Evolutionary conservation across 2,329 filamentous ascomycete species (phyloP).

Genomic region (Sodiomyces alkalinus): DNA sequence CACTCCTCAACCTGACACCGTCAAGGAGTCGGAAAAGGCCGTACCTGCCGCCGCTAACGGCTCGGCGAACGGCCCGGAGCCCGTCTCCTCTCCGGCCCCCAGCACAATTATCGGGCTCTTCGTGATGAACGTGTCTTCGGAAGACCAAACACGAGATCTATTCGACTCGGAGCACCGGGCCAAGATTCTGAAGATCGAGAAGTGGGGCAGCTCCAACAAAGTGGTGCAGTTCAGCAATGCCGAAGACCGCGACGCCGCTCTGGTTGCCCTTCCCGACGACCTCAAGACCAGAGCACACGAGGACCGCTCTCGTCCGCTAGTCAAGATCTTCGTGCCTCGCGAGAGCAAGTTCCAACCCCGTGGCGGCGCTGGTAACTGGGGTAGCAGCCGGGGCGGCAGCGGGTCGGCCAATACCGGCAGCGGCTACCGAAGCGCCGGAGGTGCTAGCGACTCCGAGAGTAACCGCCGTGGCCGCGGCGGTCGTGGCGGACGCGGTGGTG

Average conservation of each 20-base stretch:
- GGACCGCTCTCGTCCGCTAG: conserved; percentile 63
- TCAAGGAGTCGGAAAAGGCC: conserved; percentile 44
- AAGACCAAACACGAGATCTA: conserved; percentile 68
- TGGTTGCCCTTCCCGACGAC: conserved; percentile 60
- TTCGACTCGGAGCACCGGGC: conserved; percentile 70
- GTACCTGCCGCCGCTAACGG: conserved; percentile 34
- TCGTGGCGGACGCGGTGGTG: conserved; percentile 40
- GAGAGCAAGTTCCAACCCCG: conserved; percentile 42
- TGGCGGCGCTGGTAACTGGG: conserved; percentile 53
- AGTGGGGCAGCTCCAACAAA: conserved; percentile 65
- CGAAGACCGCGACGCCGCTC: conserved; percentile 68
- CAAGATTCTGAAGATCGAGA: conserved; percentile 68
- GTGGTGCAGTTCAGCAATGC: conserved; percentile 71
- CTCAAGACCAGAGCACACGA: conserved; percentile 58
- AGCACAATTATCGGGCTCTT: conserved; percentile 73
- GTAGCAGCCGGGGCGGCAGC: conserved; percentile 48
- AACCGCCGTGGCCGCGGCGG: conserved; percentile 41
- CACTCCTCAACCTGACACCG: conserved; percentile 33
- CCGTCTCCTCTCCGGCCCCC: conserved; percentile 39
- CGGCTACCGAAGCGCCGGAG: conserved; percentile 74
- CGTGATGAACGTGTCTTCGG: conserved; percentile 70
- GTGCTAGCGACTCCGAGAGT: conserved; percentile 54
- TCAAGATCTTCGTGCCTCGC: conserved; percentile 69
- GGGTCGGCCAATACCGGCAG: conserved; percentile 38
- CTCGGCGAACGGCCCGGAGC: conserved; percentile 33